Evolutionary conservation across 192 early-diverging fungal species (phyloP).

Genomic region (Geranomyces michiganensis): DNA sequence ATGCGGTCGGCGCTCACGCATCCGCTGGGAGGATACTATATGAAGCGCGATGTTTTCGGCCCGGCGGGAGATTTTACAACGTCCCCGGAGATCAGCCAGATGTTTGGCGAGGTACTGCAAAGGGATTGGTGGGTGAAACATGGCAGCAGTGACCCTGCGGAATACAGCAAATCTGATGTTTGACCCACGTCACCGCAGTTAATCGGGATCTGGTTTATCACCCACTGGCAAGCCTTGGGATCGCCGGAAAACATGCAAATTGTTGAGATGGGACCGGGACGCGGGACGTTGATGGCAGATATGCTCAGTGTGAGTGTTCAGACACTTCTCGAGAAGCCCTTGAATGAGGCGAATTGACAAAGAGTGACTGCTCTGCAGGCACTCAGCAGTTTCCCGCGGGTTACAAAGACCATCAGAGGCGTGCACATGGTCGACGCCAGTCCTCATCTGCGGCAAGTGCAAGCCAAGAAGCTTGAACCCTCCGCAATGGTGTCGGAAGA

Average conservation of each 20-base stretch:
- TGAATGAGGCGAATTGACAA: not conserved
- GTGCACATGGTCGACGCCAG: slow-evolving; percentile 88
- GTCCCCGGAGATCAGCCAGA: slow-evolving; percentile 95
- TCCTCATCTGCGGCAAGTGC: slow-evolving; percentile 63
- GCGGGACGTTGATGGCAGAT: slow-evolving; percentile 93
- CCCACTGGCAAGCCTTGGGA: slow-evolving; percentile 78
- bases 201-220: slow-evolving; percentile 85
- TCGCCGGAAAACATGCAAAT: slow-evolving; percentile 34
- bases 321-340: not conserved
- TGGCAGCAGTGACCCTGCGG: not conserved
- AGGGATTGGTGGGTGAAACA: not conserved
- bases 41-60: slow-evolving; percentile 89
- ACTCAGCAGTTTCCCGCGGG: slow-evolving; percentile 67
- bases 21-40: slow-evolving; percentile 93
- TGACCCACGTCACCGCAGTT: slow-evolving; percentile 43
- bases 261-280: slow-evolving; percentile 73
- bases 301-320: slow-evolving; percentile 69
- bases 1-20: slow-evolving; percentile 88
- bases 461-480: slow-evolving; percentile 33
- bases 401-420: slow-evolving; percentile 59
- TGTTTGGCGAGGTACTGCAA: slow-evolving; percentile 88
- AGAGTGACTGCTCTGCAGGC: slow-evolving; percentile 42
- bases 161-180: not conserved
- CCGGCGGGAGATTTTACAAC: slow-evolving; percentile 91
- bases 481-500: slow-evolving; percentile 69